Evolutionary conservation across 345 rosid genomes (phyloP).

Genomic region (Sonneratia alba): DNA sequence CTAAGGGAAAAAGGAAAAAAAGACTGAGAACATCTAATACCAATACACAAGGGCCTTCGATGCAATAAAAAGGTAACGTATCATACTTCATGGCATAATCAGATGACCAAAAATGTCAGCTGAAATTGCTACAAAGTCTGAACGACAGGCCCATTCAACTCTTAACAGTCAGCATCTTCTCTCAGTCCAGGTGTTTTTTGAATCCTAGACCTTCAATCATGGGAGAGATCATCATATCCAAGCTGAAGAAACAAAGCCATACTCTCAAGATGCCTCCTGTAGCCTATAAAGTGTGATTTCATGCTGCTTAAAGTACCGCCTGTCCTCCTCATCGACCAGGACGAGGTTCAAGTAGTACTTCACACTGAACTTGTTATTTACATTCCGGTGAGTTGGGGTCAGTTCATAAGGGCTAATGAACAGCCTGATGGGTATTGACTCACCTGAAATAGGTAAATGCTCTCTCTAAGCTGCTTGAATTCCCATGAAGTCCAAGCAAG

Average conservation of each 20-base stretch:
- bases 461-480: background rate
- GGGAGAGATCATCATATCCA: background rate
- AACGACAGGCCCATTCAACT: no score
- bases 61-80: no score
- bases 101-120: no score
- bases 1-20: background rate
- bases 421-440: slow-evolving; percentile 91
- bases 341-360: slow-evolving; percentile 94
- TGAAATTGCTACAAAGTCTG: no score
- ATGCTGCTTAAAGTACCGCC: slow-evolving; percentile 94
- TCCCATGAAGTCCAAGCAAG: background rate
- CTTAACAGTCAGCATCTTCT: no score
- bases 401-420: slow-evolving; percentile 90
- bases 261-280: slow-evolving; percentile 42
- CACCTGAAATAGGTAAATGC: slow-evolving; percentile 38
- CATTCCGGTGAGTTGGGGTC: slow-evolving; percentile 88
- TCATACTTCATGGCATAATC: no score
- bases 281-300: slow-evolving; percentile 85
- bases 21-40: background rate
- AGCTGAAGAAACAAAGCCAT: background rate
- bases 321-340: slow-evolving; percentile 93
- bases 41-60: background rate
- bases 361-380: slow-evolving; percentile 95
- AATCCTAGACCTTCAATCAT: background rate
- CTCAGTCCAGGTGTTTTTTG: background rate